These are phyloP conservation scores for Fusarium hostae DNA, from an alignment of 2,329 filamentous ascomycete species.

Conservation along the genomic window DNA sequence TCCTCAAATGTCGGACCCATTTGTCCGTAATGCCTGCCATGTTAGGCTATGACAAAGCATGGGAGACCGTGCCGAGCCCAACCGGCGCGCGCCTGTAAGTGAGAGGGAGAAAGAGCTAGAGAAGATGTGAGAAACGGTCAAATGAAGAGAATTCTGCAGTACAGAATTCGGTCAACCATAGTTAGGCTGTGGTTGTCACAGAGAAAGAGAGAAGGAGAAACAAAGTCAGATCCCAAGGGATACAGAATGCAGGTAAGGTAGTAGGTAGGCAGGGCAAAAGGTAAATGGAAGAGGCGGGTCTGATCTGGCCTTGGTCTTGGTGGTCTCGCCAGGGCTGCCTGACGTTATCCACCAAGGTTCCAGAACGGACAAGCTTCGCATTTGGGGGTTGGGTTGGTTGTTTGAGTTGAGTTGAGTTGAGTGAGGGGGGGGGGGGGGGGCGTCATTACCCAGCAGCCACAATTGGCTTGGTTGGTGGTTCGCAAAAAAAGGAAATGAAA, in stretches of 20 bases:
- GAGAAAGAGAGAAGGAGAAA: neutral
- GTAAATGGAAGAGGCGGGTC: neutral
- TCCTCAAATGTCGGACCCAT: constrained; percentile 36
- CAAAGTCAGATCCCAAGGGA: neutral
- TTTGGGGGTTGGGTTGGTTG: neutral
- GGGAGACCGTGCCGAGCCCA: constrained; percentile 1
- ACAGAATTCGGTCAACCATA: constrained; percentile 14
- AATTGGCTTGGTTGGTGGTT: neutral
- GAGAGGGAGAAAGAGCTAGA: neutral
- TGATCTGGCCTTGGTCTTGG: neutral
- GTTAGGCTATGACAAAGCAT: constrained; percentile 15
- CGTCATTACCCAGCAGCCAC: neutral
- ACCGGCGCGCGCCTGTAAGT: neutral
- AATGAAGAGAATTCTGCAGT: constrained; percentile 4
- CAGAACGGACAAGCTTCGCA: neutral
- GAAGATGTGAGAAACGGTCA: neutral
- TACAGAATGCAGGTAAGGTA: neutral
- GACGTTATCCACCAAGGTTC: neutral
- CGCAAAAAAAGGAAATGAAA: neutral
- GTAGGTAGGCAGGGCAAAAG: neutral
- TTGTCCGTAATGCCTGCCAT: constrained; percentile 30
- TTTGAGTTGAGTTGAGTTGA: neutral
- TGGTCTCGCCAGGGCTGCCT: neutral
- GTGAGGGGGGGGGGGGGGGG: no score
- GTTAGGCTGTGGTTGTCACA: neutral